A percentile compares a stretch with the other conserved stretches of the same genome.
Conservation (phyloP, 441 rosid species). For the Eruca vesicaria region DNA sequence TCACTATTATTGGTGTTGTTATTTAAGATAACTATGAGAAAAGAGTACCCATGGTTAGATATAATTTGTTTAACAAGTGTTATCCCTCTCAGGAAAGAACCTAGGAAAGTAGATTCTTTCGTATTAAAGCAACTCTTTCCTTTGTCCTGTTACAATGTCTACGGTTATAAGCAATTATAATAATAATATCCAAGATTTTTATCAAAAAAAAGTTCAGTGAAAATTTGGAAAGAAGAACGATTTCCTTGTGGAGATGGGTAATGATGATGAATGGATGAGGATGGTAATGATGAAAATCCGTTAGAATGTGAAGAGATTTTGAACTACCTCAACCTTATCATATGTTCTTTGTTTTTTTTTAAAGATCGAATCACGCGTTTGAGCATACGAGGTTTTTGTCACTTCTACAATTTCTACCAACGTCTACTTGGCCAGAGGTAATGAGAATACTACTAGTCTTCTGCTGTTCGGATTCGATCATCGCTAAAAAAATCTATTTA, state of each 20-base stretch:
- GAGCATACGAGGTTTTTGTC: conserved; percentile 30
- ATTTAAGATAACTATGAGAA: conserved; percentile 19
- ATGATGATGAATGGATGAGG: conserved; percentile 27
- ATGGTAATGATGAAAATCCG: conserved; percentile 30
- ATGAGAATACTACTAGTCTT: too few relatives aligned
- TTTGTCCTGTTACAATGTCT: conserved; percentile 10
- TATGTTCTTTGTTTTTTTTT: not conserved
- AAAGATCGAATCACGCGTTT: conserved; percentile 18
- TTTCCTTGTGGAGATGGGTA: conserved; percentile 17
- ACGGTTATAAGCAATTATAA: conserved; percentile 27
- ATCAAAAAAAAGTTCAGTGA: not conserved
- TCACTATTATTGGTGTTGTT: conserved; percentile 25
- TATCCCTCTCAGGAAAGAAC: conserved; percentile 33
- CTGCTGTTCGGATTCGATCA: too few relatives aligned
- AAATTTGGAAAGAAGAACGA: conserved; percentile 1
- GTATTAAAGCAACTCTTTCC: not conserved
- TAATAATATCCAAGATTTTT: not conserved
- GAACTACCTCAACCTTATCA: conserved; percentile 24
- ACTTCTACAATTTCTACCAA: too few relatives aligned
- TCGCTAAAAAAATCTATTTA: too few relatives aligned
- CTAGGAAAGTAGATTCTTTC: conserved; percentile 4
- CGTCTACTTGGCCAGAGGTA: too few relatives aligned
- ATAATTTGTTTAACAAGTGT: conserved; percentile 10
- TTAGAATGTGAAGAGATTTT: conserved; percentile 20
- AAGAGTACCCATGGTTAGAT: conserved; percentile 14